Conservation (phyloP, 2,329 filamentous ascomycete genomes). For the Penicillium sp. region DNA sequence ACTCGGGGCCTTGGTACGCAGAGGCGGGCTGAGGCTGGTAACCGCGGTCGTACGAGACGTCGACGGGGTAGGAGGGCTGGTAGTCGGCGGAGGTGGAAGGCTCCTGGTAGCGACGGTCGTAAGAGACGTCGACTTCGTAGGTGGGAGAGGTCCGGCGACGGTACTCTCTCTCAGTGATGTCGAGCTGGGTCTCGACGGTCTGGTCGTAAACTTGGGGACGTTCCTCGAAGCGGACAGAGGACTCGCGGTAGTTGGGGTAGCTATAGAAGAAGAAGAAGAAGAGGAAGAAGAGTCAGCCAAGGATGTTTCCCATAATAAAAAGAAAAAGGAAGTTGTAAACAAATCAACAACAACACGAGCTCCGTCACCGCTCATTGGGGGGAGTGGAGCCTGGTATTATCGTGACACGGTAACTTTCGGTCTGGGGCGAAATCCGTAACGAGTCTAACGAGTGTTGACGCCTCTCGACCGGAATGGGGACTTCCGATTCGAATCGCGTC, state of each 20-base stretch:
- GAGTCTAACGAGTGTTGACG: slow-evolving; percentile 12
- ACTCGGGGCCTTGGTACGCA: slow-evolving; percentile 44
- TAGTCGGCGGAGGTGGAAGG: slow-evolving; percentile 27
- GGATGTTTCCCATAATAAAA: slow-evolving; percentile 6
- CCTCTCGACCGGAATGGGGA: slow-evolving; percentile 28
- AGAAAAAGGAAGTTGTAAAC: slow-evolving; percentile 17
- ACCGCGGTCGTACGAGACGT: slow-evolving; percentile 36
- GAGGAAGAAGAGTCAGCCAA: slow-evolving; percentile 27
- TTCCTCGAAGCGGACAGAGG: slow-evolving; percentile 53
- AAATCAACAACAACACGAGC: slow-evolving; percentile 28
- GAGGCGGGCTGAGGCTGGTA: slow-evolving; percentile 42
- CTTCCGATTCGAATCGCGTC: slow-evolving; percentile 23
- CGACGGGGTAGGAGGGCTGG: slow-evolving; percentile 22
- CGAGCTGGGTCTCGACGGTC: slow-evolving; percentile 51
- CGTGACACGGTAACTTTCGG: slow-evolving; percentile 31
- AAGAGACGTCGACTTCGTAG: slow-evolving; percentile 50
- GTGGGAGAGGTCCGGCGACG: slow-evolving; percentile 61
- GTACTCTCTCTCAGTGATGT: slow-evolving; percentile 64
- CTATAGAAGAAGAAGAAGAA: slow-evolving; percentile 38
- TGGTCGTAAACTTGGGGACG: slow-evolving; percentile 44
- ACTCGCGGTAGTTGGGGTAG: slow-evolving; percentile 54
- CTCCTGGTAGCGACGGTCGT: slow-evolving; percentile 41
- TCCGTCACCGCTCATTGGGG: slow-evolving; percentile 31
- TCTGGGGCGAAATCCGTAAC: slow-evolving; percentile 23
- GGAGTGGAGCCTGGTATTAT: slow-evolving; percentile 20